Evolutionary conservation across 2,329 filamentous ascomycete species (phyloP).

Genomic region (Arthrobotrys megalospora): DNA sequence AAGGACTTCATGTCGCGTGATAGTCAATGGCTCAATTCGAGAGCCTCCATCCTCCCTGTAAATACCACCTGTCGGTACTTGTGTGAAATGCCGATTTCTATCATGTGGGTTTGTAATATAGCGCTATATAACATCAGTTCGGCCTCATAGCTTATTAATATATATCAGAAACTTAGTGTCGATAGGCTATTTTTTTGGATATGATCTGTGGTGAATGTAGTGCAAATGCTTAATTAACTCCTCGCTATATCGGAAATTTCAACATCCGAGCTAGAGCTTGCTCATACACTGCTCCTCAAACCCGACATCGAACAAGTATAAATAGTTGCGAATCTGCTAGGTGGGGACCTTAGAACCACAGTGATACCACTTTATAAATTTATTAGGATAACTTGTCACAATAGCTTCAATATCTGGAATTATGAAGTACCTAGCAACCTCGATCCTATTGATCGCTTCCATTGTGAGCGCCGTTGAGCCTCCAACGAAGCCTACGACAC

Average conservation of each 20-base stretch:
- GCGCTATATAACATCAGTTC: background rate
- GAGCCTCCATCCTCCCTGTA: background rate
- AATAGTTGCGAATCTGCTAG: background rate
- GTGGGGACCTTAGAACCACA: background rate
- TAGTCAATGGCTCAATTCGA: background rate
- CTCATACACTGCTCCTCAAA: no score
- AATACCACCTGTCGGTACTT: background rate
- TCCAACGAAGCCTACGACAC: constrained; percentile 1
- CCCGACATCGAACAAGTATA: background rate
- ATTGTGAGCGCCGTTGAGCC: constrained; percentile 19
- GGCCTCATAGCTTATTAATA: constrained; percentile 2
- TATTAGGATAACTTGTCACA: no score
- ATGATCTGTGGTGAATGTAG: background rate
- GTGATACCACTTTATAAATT: no score
- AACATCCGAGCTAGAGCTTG: no score
- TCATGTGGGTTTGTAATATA: background rate
- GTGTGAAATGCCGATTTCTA: background rate
- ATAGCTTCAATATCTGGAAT: background rate
- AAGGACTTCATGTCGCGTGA: background rate
- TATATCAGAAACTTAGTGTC: no score
- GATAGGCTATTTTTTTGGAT: background rate
- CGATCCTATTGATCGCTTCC: constrained; percentile 12
- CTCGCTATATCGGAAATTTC: background rate
- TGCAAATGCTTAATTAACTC: background rate
- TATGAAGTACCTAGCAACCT: constrained; percentile 32